Base-by-base conservation (phyloP, 2,329 filamentous ascomycete genomes). In the Sporothrix mexicana region DNA sequence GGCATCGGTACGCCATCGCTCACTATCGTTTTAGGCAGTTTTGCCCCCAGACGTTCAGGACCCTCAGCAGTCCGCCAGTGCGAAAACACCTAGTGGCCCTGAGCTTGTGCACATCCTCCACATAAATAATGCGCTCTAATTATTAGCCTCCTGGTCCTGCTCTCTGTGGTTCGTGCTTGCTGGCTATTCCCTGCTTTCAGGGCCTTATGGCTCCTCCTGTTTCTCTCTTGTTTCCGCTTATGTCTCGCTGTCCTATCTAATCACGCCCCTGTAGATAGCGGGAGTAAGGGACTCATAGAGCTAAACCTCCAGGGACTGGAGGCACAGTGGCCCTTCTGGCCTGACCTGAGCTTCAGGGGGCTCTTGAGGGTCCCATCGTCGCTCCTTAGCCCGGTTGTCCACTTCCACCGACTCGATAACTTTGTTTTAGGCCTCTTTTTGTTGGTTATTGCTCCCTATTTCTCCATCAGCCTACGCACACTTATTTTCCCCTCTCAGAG, bases 121-220 rank as follows among this genome's bases (percentile, higher is more conserved):
- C 61, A 66, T 36, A 47, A 66, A 66, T 66, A 10, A 66, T 47
- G 47, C 15, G 61, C 25, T n/a, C 20, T 23, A 45, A 66, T 66
- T n/a, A 66, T 66, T 66, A 64, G 61, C 61, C 41, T 25, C 10
- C 43, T 9, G 15, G 36, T 43, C 61, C 25, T 23, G 61, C 59
- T 62, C 30, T 36, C 30, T 25, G 20, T 20, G n/a, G 10, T 47
- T 20, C 20, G 10, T 47, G 43, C 45, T 47, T 47, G 15, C 51
- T 9, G 51, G 51, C 51, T 36, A n/a, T 23, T 30, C 23, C 3
- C 55, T 20, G n/a, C 51, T 53, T 10, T 13, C 55, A 59, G 55
- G 55, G 23, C 25, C 55, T 4, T 59, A 17, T n/a, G 43, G 43
- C 17, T 45, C 23, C 41, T 45, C 30, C 36, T 62, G 59, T 45